Conservation (phyloP, 2,329 filamentous ascomycete genomes). For the Dryadomyces quercivorus region DNA sequence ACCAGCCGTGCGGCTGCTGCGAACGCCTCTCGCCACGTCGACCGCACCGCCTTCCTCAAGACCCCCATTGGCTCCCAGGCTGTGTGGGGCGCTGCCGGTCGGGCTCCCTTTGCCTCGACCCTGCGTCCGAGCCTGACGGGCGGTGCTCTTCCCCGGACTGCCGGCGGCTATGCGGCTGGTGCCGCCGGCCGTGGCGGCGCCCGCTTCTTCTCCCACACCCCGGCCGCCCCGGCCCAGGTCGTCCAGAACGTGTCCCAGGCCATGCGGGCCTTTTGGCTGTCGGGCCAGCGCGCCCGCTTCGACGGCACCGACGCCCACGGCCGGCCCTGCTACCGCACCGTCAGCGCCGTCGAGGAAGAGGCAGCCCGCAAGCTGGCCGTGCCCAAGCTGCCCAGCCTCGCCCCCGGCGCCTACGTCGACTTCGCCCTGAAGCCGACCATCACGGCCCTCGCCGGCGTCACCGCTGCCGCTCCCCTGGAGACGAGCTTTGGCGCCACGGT, state of each 20-base stretch:
- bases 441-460: slow-evolving; percentile 70
- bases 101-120: slow-evolving; percentile 77
- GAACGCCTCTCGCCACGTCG: slow-evolving; percentile 24
- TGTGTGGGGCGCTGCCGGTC: slow-evolving; percentile 52
- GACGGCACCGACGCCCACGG: slow-evolving; percentile 65
- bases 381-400: slow-evolving; percentile 11
- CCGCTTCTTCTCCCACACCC: slow-evolving; percentile 82
- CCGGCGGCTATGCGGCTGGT: slow-evolving; percentile 71
- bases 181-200: slow-evolving; percentile 61
- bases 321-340: slow-evolving; percentile 64
- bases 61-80: slow-evolving; percentile 37
- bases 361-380: slow-evolving; percentile 54
- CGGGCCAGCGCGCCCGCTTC: slow-evolving; percentile 77
- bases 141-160: slow-evolving; percentile 69
- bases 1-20: slow-evolving; percentile 22
- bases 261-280: slow-evolving; percentile 84
- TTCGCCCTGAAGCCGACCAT: slow-evolving; percentile 83
- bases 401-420: slow-evolving; percentile 68
- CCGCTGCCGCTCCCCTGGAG: neutral
- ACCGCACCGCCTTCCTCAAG: slow-evolving; percentile 35
- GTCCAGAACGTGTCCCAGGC: slow-evolving; percentile 92
- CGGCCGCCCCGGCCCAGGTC: slow-evolving; percentile 76
- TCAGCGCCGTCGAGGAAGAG: slow-evolving; percentile 65
- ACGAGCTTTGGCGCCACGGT: neutral
- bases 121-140: slow-evolving; percentile 88